phyloP scores from a whole-genome alignment of 1,284 basidiomycete genomes.

The Rhodotorula sp. region DNA sequence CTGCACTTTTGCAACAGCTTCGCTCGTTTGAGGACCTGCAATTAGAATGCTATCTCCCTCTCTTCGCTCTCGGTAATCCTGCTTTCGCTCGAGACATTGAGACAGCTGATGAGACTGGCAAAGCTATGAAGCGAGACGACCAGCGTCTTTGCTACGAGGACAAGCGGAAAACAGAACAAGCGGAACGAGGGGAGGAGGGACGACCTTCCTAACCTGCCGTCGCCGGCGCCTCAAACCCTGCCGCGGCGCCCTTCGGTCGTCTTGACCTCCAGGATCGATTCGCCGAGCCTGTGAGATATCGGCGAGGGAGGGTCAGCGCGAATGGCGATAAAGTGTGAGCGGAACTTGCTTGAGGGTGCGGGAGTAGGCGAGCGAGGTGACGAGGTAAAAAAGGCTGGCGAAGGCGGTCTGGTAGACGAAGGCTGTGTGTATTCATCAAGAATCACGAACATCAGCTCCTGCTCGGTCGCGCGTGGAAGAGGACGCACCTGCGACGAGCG shows the following conservation, averaged over 20 bases:
- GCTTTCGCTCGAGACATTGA: too few species aligned
- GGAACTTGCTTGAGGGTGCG: conserved; percentile 2
- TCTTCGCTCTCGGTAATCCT: too few species aligned
- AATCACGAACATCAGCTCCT: too few species aligned
- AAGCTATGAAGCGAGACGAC: too few species aligned
- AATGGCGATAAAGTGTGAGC: too few species aligned
- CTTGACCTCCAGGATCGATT: background rate
- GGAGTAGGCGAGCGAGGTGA: conserved; percentile 10
- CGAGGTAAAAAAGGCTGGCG: conserved; percentile 28
- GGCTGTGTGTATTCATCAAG: background rate
- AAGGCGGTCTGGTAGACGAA: conserved; percentile 37
- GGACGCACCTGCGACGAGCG: conserved; percentile 25
- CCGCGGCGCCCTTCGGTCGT: too few species aligned
- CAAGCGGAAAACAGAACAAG: background rate
- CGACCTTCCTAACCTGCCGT: background rate
- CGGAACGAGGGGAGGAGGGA: background rate
- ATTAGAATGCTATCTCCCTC: too few species aligned
- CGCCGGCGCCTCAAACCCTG: background rate
- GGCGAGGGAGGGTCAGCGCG: too few species aligned
- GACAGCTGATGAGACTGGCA: too few species aligned
- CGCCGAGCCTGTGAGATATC: background rate
- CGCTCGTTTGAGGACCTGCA: too few species aligned
- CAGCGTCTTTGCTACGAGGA: too few species aligned
- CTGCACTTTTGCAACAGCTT: too few species aligned
- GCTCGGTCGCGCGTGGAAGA: background rate